Conservation (phyloP, 352 stramenopile genomes). For the Plasmopara halstedii region DNA sequence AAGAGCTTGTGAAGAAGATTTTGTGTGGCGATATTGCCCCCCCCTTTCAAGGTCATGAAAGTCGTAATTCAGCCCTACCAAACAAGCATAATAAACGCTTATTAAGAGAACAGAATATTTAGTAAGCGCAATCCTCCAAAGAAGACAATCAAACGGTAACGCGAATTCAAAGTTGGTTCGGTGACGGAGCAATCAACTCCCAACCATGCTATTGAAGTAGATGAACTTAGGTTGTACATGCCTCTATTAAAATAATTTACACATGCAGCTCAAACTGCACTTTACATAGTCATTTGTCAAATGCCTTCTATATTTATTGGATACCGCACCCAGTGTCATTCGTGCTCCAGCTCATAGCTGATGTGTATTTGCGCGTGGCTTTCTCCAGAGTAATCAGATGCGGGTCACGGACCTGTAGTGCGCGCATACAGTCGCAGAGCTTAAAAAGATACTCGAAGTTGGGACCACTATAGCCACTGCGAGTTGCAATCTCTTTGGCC, state of each 20-base stretch:
- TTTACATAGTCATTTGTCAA: constrained; percentile 1
- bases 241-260: constrained; percentile 43
- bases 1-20: too few relatives aligned
- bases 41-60: too few relatives aligned
- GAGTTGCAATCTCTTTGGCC: constrained; percentile 70
- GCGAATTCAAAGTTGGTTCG: too few relatives aligned
- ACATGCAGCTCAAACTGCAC: constrained; percentile 10
- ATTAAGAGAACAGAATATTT: too few relatives aligned
- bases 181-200: too few relatives aligned
- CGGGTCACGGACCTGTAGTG: constrained; percentile 61
- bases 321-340: constrained; percentile 34
- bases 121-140: too few relatives aligned
- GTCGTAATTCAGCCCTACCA: too few relatives aligned
- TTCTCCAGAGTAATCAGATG: constrained; percentile 68
- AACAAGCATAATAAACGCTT: too few relatives aligned
- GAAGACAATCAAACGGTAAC: too few relatives aligned
- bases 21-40: too few relatives aligned
- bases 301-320: constrained; percentile 36
- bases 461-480: constrained; percentile 56
- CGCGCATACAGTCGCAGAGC: constrained; percentile 73
- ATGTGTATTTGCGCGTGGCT: constrained; percentile 53
- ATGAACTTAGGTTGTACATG: too few relatives aligned
- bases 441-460: constrained; percentile 84
- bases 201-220: too few relatives aligned
- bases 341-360: constrained; percentile 34